A percentile compares a stretch with the other conserved stretches of the same genome.
These are phyloP conservation scores for Ocimum tenuiflorum DNA, from an alignment of 257 asterid species.

Conservation along the genomic window DNA sequence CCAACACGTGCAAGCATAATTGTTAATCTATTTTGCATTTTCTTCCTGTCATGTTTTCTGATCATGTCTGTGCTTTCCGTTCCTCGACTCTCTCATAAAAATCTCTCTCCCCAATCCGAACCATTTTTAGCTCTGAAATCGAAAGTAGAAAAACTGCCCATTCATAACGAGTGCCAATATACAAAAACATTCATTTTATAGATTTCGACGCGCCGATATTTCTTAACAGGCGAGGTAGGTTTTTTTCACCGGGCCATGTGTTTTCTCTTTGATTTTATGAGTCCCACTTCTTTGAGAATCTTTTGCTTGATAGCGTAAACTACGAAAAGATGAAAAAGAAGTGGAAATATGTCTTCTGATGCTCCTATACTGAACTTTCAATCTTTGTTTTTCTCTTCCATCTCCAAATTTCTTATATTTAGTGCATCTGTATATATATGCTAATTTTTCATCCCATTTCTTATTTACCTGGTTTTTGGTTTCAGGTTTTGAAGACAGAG, in stretches of 20 bases:
- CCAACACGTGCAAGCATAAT: background rate
- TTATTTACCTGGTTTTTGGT: slow-evolving; percentile 9
- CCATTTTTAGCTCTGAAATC: slow-evolving; percentile 7
- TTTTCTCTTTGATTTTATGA: background rate
- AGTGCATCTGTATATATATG: background rate
- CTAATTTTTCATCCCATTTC: background rate
- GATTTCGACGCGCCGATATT: slow-evolving; percentile 2
- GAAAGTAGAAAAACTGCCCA: background rate
- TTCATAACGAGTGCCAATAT: background rate
- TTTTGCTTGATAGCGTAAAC: background rate
- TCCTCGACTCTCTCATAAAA: background rate
- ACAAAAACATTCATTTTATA: background rate
- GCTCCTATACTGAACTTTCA: background rate
- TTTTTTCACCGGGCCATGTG: background rate
- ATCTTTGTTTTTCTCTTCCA: background rate
- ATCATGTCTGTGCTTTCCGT: background rate
- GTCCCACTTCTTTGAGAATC: background rate
- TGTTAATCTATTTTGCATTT: background rate
- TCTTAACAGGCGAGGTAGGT: slow-evolving; percentile 22
- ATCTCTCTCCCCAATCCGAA: background rate
- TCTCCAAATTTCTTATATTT: background rate
- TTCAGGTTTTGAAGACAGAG: slow-evolving; percentile 7
- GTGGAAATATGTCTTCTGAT: background rate
- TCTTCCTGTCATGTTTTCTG: slow-evolving; percentile 1
- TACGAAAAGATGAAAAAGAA: background rate